Conservation (phyloP, 345 rosid genomes). For the Populus davidiana region DNA sequence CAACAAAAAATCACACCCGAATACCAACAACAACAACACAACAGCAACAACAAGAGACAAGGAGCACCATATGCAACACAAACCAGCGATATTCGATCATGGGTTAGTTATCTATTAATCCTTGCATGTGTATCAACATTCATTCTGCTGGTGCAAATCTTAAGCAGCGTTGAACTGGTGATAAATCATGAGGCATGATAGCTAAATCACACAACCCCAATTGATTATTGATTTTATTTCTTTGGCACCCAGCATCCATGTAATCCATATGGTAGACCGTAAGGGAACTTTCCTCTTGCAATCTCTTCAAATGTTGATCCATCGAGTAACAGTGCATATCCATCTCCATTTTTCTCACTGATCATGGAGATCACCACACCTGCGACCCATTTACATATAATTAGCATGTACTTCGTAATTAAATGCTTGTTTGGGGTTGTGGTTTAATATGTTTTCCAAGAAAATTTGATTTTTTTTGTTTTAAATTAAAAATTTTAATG, state of each 20-base stretch:
- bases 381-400: conserved; percentile 15
- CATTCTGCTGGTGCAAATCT: not conserved
- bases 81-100: not conserved
- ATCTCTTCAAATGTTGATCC: conserved; percentile 83
- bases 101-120: not conserved
- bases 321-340: conserved; percentile 72
- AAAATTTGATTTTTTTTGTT: too few relatives aligned
- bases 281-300: conserved; percentile 91
- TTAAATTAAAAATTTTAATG: too few relatives aligned
- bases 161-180: not conserved
- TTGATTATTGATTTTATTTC: conserved; percentile 1
- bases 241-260: conserved; percentile 98
- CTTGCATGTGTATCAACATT: not conserved
- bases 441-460: too few relatives aligned
- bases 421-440: too few relatives aligned
- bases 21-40: too few relatives aligned
- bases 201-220: not conserved
- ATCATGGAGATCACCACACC: conserved; percentile 85
- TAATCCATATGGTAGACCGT: conserved; percentile 87
- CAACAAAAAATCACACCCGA: not conserved
- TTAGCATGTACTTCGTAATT: not conserved
- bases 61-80: not conserved
- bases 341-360: conserved; percentile 76
- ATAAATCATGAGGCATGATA: not conserved
- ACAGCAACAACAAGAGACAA: too few relatives aligned